A percentile compares a stretch with the other conserved stretches of the same genome.
Conservation (phyloP, 495 filamentous ascomycete genomes). For the Pseudoneurospora amorphoporcata region DNA sequence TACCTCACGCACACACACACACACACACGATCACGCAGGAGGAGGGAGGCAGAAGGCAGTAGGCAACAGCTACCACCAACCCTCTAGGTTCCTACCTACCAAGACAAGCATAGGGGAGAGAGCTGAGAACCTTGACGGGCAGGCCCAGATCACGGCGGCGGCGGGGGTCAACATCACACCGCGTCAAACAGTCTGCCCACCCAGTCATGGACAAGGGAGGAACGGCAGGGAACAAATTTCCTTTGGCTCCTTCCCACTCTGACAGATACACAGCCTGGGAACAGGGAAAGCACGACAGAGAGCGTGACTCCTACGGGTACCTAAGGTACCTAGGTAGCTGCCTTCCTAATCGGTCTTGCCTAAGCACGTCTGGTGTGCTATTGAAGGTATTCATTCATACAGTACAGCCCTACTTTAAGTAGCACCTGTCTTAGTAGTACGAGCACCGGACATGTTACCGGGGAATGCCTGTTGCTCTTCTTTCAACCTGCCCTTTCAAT, state of each 20-base stretch:
- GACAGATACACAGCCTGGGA: background rate
- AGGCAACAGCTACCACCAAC: background rate
- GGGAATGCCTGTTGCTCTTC: too few relatives aligned
- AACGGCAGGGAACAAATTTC: background rate
- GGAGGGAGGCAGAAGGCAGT: background rate
- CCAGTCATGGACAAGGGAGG: background rate
- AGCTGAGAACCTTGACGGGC: background rate
- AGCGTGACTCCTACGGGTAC: background rate
- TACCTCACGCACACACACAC: background rate
- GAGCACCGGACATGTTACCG: too few relatives aligned
- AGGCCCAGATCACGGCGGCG: background rate
- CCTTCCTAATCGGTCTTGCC: background rate
- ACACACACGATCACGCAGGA: background rate
- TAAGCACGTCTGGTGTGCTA: too few relatives aligned
- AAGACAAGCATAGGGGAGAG: background rate
- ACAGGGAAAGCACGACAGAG: background rate
- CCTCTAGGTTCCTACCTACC: background rate
- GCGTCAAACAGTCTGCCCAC: background rate
- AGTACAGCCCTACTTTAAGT: too few relatives aligned
- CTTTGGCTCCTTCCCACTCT: background rate
- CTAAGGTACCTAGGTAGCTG: background rate
- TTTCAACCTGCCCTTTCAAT: too few relatives aligned
- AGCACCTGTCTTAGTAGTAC: too few relatives aligned
- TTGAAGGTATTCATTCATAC: too few relatives aligned
- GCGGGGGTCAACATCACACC: background rate